These are phyloP conservation scores for Trypethelium eluteriae DNA, from an alignment of 495 filamentous ascomycete species.

Conservation along the genomic window DNA sequence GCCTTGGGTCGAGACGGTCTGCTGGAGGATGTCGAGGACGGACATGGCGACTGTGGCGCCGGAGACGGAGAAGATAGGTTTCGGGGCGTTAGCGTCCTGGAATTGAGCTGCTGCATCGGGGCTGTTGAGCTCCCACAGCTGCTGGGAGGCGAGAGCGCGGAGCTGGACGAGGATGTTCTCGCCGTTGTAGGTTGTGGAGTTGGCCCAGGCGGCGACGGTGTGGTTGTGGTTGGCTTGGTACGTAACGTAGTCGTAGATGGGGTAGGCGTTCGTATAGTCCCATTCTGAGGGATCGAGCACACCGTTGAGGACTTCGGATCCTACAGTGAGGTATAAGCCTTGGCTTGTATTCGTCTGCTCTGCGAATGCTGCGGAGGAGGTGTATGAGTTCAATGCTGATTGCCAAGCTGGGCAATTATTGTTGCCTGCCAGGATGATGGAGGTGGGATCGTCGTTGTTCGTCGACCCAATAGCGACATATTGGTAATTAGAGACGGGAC, in stretches of 20 bases:
- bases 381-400: constrained; percentile 36
- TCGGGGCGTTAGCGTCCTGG: constrained; percentile 11
- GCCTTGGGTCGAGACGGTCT: constrained; percentile 36
- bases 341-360: constrained; percentile 35
- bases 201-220: constrained; percentile 36
- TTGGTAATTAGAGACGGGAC: constrained; percentile 66
- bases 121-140: constrained; percentile 50
- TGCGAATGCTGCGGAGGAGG: constrained; percentile 35
- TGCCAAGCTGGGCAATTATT: constrained; percentile 46
- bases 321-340: constrained; percentile 47
- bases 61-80: constrained; percentile 17
- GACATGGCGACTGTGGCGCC: constrained; percentile 18
- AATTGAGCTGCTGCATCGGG: constrained; percentile 15
- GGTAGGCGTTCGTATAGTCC: constrained; percentile 50
- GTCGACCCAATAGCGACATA: constrained; percentile 56
- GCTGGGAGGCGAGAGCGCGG: constrained; percentile 54
- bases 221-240: constrained; percentile 63
- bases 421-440: constrained; percentile 51
- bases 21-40: constrained; percentile 47
- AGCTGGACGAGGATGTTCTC: constrained; percentile 42
- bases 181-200: constrained; percentile 7
- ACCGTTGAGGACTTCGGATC: constrained; percentile 21
- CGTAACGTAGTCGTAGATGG: constrained; percentile 66
- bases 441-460: constrained; percentile 45
- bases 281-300: constrained; percentile 30